Base-by-base conservation (phyloP, 2,329 filamentous ascomycete genomes). In the Colletotrichum nymphaeae region DNA sequence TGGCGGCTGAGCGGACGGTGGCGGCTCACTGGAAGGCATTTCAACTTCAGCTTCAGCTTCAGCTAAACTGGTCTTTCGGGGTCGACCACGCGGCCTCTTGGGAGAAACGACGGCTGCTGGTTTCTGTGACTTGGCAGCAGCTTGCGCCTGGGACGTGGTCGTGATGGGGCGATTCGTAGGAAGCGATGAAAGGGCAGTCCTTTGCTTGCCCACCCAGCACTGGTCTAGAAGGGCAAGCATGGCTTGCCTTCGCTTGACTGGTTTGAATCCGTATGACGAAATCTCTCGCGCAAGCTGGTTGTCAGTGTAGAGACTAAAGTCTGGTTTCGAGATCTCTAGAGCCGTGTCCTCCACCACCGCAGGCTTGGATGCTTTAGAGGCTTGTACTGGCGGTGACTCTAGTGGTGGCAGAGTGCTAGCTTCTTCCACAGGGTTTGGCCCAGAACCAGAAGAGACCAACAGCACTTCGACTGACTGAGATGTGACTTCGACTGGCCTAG, bases 151-250 rank as follows among this genome's bases (percentile, higher is more conserved):
- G 16, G 69, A 26, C 2, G 67, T 52, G 16, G 69, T 73, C 11
- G 73, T 75, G 9, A 68, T 55, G 12, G 24, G 58, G 30, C 63
- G 73, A 46, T 58, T 67, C 53, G 55, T 77, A 46, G 52, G 79
- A 75, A n/a, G 77, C 77, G 55, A 77, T 74, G 42, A 79, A 68
- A 64, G 75, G 19, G 57, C 75, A 8, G 76, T 68, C 49, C 74
- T 78, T 9, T 77, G 74, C 78, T 90, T 90, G 70, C 90, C 91
- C 75, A 88, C 83, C 93, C 93, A 95, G 80, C 94, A 95, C 78
- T 91, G 89, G 64, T 93, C 85, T 14, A 95, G 83, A 12, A 95
- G 81, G 1, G 89, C 85, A 73, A 95, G 91, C 92, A 94, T 94
- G 9, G 90, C 90, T 62, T 88, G 86, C 22, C 93, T 88, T 68